Conservation (phyloP, 148 eudicot species). For the Limonium bicolor region DNA sequence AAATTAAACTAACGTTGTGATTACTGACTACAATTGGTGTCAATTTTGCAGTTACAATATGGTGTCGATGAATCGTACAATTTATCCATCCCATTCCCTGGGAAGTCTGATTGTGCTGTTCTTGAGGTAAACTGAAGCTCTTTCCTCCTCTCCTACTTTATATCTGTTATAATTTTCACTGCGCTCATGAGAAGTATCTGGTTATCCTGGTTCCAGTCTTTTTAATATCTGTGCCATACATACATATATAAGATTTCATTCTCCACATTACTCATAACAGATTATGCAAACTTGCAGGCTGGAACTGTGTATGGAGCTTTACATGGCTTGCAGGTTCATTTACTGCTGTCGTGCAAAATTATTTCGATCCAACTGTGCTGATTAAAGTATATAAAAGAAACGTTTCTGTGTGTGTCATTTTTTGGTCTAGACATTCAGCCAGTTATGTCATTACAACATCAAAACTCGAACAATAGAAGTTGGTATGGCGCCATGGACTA, state of each 20-base stretch:
- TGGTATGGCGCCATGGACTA: slow-evolving; percentile 49
- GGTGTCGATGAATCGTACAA: slow-evolving; percentile 73
- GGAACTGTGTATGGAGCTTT: slow-evolving; percentile 82
- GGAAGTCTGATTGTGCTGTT: slow-evolving; percentile 40
- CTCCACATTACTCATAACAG: too few relatives aligned
- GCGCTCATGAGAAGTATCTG: too few relatives aligned
- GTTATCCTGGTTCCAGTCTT: too few relatives aligned
- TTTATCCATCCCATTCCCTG: slow-evolving; percentile 30
- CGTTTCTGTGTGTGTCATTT: neutral
- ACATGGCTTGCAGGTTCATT: slow-evolving; percentile 73
- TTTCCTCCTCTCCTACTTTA: neutral
- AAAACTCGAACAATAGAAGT: slow-evolving; percentile 46
- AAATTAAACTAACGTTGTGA: neutral
- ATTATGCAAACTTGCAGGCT: slow-evolving; percentile 91
- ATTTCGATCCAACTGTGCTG: neutral
- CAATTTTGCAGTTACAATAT: slow-evolving; percentile 49
- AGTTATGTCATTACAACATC: slow-evolving; percentile 54
- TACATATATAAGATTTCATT: too few relatives aligned
- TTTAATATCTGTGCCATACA: too few relatives aligned
- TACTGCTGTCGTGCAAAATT: slow-evolving; percentile 2
- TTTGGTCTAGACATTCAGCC: slow-evolving; percentile 77
- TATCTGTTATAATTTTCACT: too few relatives aligned
- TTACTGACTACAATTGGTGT: slow-evolving; percentile 7
- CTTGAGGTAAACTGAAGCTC: slow-evolving; percentile 28
- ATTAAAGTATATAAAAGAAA: neutral